Percentiles rank a stretch among this genome's conserved stretches.
Evolutionary conservation across 805 yeast genomes (phyloP).

Genomic region (Lipomyces starkeyi): DNA sequence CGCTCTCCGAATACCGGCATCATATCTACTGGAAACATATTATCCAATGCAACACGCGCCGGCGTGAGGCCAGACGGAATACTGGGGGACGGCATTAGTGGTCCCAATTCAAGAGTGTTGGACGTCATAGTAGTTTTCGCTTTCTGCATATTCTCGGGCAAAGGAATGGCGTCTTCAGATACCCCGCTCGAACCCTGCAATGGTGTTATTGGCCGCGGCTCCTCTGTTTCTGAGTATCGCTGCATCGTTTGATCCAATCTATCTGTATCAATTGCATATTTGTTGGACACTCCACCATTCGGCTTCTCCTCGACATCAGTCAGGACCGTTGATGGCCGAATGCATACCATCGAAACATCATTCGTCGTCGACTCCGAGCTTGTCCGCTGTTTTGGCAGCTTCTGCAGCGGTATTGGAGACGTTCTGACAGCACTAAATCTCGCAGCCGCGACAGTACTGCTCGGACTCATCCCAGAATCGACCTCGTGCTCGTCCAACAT

Average conservation of each 20-base stretch:
- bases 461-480: not conserved
- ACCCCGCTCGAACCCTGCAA: not conserved
- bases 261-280: not conserved
- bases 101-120: not conserved
- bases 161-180: not conserved
- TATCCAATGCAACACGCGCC: conserved; percentile 6
- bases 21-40: conserved; percentile 15
- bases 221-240: not conserved
- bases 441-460: not conserved
- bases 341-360: not conserved
- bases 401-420: conserved; percentile 10
- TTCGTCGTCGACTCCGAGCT: not conserved
- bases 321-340: not conserved
- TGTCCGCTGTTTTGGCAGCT: too few species aligned
- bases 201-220: not conserved
- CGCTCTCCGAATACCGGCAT: conserved; percentile 35
- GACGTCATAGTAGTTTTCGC: not conserved
- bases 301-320: too few species aligned
- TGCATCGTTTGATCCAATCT: not conserved
- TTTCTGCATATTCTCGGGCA: not conserved
- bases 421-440: conserved; percentile 15
- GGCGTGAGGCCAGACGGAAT: not conserved
- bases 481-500: not conserved
- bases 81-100: not conserved
- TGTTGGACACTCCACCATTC: too few species aligned